A percentile compares a stretch with the other conserved stretches of the same genome.
Conservation (phyloP, 2,329 filamentous ascomycete species). For the Penicillium sumatraense region DNA sequence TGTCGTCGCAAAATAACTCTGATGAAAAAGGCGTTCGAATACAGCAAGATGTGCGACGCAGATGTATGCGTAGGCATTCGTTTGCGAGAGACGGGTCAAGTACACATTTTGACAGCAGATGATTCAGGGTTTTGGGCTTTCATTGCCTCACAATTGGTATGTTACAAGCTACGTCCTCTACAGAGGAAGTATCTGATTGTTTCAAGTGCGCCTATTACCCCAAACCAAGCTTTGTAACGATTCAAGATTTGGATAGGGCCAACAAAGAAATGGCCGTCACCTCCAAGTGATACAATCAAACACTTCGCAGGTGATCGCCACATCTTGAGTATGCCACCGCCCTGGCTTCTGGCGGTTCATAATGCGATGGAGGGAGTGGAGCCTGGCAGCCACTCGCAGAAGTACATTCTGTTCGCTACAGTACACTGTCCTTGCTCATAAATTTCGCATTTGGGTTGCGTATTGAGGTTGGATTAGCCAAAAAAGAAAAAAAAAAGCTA, state of each 20-base stretch:
- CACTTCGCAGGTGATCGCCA: background rate
- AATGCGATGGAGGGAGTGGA: background rate
- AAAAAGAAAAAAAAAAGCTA: background rate
- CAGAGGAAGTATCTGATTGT: background rate
- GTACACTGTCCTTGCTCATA: background rate
- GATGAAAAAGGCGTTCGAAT: slow-evolving; percentile 19
- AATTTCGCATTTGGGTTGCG: background rate
- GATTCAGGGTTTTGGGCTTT: slow-evolving; percentile 16
- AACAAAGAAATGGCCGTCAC: background rate
- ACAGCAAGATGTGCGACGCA: slow-evolving; percentile 19
- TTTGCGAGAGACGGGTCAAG: slow-evolving; percentile 17
- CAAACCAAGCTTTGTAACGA: background rate
- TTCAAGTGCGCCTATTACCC: background rate
- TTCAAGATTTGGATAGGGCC: background rate
- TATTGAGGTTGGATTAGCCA: background rate
- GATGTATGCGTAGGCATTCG: slow-evolving; percentile 24
- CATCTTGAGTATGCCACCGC: background rate
- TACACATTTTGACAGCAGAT: slow-evolving; percentile 23
- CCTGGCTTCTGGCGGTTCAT: background rate
- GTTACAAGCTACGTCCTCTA: background rate
- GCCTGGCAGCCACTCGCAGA: background rate
- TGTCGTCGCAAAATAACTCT: slow-evolving; percentile 13
- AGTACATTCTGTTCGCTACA: background rate
- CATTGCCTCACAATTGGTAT: slow-evolving; percentile 13
- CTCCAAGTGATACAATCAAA: background rate